Base-by-base conservation (phyloP, 2,329 filamentous ascomycete genomes). In the Colletotrichum gigasporum region DNA sequence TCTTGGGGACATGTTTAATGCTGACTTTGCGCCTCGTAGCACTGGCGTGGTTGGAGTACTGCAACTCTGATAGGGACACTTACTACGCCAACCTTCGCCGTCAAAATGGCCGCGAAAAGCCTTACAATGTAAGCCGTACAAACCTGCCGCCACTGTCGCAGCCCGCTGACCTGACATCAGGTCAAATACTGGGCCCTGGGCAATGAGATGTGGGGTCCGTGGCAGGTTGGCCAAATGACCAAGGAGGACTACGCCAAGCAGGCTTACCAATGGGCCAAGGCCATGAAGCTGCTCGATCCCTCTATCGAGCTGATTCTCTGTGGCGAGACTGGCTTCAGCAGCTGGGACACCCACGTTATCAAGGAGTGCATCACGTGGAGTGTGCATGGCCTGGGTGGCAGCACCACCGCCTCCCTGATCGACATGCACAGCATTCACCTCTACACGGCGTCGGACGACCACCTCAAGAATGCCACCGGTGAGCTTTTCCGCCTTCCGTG, bases 101-200 rank as follows among this genome's bases (percentile, higher is more conserved):
- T 11, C 84, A 90, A 70, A 90, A 96, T 76, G 92, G 92, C 10
- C 89, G 87, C 30, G 83, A 90, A 59, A 86, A 93, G 78, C 93
- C 92, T 4, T 95, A 95, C 78, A 89, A 90, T 63, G 76, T 74
- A 57, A 16, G 62, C 53, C 32, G 6, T 5, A 11, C 22, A 41
- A 14, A 2, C 2, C 9, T 14, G 2, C 22, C n/a, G 28, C 14
- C 14, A 34, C 10, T 2, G 48, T 28, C 22, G 22, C 42, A 65
- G 35, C 20, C 6, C 11, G 16, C 56, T 62, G 18, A 61, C 10
- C 24, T n/a, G 1, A 24, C n/a, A 6, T 6, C 54, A 76, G 75
- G 82, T 94, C 71, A 93, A 92, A 78, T 95, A 94, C 82, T 96
- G 92, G 92, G 91, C 91, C 2, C 85, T 96, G 24, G 92, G 92